Percentiles rank a stretch among this genome's conserved stretches.
Conservation (phyloP, 805 yeast species). For the Priceomyces castillae region DNA sequence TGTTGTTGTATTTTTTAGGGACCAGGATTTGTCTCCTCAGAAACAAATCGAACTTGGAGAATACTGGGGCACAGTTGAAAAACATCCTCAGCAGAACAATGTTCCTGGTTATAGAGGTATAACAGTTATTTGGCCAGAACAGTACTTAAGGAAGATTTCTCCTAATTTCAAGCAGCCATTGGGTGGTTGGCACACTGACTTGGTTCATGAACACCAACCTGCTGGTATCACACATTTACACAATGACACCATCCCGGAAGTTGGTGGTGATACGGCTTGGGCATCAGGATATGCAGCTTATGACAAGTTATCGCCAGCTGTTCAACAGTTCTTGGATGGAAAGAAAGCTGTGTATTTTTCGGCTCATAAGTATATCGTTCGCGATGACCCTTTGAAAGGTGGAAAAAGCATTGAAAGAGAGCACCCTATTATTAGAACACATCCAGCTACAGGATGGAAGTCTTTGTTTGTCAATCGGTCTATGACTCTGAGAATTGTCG, state of each 20-base stretch:
- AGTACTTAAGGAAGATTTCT: constrained; percentile 25
- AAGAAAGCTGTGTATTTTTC: constrained; percentile 43
- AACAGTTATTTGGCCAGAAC: constrained; percentile 42
- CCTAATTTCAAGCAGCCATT: constrained; percentile 25
- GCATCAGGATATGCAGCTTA: constrained; percentile 55
- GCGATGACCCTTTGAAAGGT: constrained; percentile 45
- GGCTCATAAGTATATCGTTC: constrained; percentile 42
- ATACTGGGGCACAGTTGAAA: constrained; percentile 30
- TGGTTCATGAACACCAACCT: constrained; percentile 35
- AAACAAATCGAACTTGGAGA: constrained; percentile 27
- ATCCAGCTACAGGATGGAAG: constrained; percentile 66
- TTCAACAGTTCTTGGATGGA: constrained; percentile 51
- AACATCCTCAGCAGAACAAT: constrained; percentile 26
- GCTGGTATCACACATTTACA: constrained; percentile 39
- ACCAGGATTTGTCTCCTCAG: constrained; percentile 30
- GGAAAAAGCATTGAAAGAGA: constrained; percentile 49
- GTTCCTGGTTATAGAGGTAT: constrained; percentile 26
- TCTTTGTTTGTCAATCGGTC: constrained; percentile 51
- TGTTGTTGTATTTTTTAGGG: constrained; percentile 28
- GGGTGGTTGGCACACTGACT: constrained; percentile 36
- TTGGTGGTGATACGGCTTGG: constrained; percentile 58
- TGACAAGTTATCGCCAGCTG: constrained; percentile 51
- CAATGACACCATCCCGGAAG: constrained; percentile 37
- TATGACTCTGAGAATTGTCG: constrained; percentile 50
- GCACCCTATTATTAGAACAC: constrained; percentile 62